Base-by-base conservation (phyloP, 169 alveolate genomes). In the Plasmodium yoelii region DNA sequence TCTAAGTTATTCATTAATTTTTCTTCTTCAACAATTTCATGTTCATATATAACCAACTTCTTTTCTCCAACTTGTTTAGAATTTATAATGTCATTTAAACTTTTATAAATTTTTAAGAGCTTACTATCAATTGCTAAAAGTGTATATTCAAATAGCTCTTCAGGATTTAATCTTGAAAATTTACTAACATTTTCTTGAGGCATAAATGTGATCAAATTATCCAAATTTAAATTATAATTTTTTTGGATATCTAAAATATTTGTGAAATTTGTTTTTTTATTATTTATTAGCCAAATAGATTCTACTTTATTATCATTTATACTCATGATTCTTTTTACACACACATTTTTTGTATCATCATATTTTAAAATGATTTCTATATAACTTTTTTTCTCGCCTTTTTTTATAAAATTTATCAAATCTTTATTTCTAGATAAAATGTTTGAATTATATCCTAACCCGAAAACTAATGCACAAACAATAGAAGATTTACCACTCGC, bases 121-220 rank as follows among this genome's bases (percentile, higher is more conserved):
- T 69, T 69, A 15, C 87, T 90, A 70, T 93, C 88, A 19, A 93
- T 91, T 10, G 94, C 95, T 63, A 61, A 70, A 22, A 93, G 86
- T 1, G 95, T 93, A 15, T 92, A 77, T 59, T 90, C 86, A 72
- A 93, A 93, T 34, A 93, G 80, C 56, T 93, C 88, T n/a, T 93
- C 93, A 9, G 88, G 94, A 47, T 68, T 75, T 65, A 93, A 63
- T 18, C 94, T 67, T 2, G 95, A 92, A 63, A 93, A 93, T 69
- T 72, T 90, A 15, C 95, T 92, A 5, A 93, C 95, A 69, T 93
- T 93, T 26, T 92, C 95, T 70, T 93, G 95, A 15, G 95, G 94
- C 64, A 93, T 88, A 53, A 93, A 93, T 22, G 95, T 90, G 46
- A 93, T 56, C 56, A 93, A 73, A 73, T 93, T 93, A 26, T 84